Percentiles rank a stretch among this genome's conserved stretches.
phyloP scores from a whole-genome alignment of 805 yeast species.

The Metschnikowia kunwiensis region DNA sequence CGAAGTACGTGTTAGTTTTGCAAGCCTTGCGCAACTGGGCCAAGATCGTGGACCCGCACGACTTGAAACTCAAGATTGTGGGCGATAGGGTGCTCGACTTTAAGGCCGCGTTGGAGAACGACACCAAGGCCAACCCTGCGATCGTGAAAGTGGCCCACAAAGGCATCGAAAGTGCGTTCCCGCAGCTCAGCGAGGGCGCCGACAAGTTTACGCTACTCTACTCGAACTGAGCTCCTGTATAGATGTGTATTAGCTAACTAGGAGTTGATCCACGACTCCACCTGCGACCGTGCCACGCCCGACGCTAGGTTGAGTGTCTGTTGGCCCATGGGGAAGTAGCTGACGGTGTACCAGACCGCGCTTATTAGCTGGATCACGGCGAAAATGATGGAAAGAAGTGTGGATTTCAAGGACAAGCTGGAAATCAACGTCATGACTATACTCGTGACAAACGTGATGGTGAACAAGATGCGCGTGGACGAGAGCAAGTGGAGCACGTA shows the following conservation, averaged over 20 bases:
- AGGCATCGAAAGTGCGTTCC: constrained; percentile 34
- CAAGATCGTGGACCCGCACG: constrained; percentile 29
- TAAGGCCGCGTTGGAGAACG: constrained; percentile 30
- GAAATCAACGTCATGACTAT: constrained; percentile 39
- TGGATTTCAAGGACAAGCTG: constrained; percentile 35
- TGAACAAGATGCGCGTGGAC: constrained; percentile 40
- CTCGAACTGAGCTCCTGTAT: constrained; percentile 7
- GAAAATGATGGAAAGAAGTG: constrained; percentile 38
- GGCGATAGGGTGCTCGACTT: constrained; percentile 33
- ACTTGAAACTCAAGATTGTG: constrained; percentile 19
- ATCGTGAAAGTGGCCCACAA: constrained; percentile 42
- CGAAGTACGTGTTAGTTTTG: constrained; percentile 45
- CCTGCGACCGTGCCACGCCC: constrained; percentile 43
- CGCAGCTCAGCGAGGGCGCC: constrained; percentile 26
- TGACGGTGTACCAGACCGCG: constrained; percentile 45
- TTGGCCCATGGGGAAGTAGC: constrained; percentile 47
- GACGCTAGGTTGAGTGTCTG: constrained; percentile 43
- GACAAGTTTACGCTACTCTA: constrained; percentile 17
- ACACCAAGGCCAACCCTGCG: constrained; percentile 42
- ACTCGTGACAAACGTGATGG: constrained; percentile 37
- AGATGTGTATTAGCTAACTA: constrained; percentile 11
- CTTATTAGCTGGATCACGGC: constrained; percentile 40
- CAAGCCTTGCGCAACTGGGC: constrained; percentile 45
- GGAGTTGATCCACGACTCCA: constrained; percentile 40
- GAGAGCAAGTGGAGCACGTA: constrained; percentile 41